Percentiles rank a stretch among this genome's conserved stretches.
phyloP scores from a whole-genome alignment of 176 grass and related monocot genomes.

The Hsuehochloa calcarea region DNA sequence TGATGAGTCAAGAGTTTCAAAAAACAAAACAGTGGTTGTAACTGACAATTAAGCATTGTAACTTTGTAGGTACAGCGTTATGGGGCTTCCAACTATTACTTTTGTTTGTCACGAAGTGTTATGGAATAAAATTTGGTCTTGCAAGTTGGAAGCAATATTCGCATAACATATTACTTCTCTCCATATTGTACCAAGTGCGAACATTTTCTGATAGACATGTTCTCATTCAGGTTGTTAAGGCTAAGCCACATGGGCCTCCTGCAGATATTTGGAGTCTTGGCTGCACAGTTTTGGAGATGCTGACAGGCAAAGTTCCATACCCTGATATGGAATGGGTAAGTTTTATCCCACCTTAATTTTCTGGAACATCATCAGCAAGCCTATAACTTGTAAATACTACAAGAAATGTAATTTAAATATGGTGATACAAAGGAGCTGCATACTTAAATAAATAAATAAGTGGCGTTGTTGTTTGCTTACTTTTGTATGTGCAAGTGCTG shows the following conservation, averaged over 20 bases:
- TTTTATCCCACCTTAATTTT: conserved; percentile 11
- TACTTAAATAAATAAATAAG: not conserved
- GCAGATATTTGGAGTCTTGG: conserved; percentile 97
- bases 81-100: not conserved
- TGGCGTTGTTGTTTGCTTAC: not conserved
- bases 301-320: conserved; percentile 72
- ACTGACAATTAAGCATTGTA: not conserved
- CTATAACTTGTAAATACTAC: not conserved
- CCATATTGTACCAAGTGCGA: not conserved
- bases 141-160: not conserved
- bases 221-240: conserved; percentile 63
- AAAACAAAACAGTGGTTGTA: not conserved
- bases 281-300: conserved; percentile 94
- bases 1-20: not conserved
- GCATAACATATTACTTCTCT: not conserved
- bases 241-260: conserved; percentile 63
- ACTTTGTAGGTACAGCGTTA: not conserved
- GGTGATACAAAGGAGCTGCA: not conserved
- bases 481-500: not conserved
- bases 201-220: conserved; percentile 19
- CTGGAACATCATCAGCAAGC: not conserved
- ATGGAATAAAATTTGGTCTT: not conserved
- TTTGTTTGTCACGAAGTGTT: not conserved
- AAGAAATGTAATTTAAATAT: not conserved
- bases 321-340: conserved; percentile 81